Evolutionary conservation across 345 rosid genomes (phyloP), one percentile per base, ranked within the genome.

Genomic region (Camelina sativa): DNA sequence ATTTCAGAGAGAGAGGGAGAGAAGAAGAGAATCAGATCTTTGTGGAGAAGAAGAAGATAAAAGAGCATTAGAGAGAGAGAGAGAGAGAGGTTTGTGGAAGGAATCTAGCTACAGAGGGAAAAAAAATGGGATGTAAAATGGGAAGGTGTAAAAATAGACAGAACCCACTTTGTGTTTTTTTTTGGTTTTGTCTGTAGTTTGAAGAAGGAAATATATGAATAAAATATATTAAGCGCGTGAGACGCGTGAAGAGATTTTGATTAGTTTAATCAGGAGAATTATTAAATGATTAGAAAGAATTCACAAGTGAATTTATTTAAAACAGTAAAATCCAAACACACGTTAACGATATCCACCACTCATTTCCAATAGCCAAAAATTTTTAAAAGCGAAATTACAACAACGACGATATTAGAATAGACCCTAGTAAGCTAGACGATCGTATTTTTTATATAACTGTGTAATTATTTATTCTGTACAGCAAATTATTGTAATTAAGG

Each of bases 11-110:
- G 8, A 4, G 35, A 32, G 35, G 3, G 34, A 32, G 34, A 32
- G 35, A 32, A 23, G 8, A 32, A 38, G 30, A 53, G 43, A 48
- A 74, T 58, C 53, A 50, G 78, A 79, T 74, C 73, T 61, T 69
- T 9, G 50, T 23, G 25, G 25, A 32, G 66, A 52, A 68, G 69
- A 71, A 62, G 75, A 71, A 48, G 66, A 66, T 11, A 35, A 0
- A 0, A 40, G 43, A 32, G 35, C 35, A 5, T 32, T 32, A 32
- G 35, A 32, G 4, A 55, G 30, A 17, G 17, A 17, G 17, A 17
- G 17, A 20, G 46, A 62, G 63, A 44, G 59, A 34, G 30, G 20
- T 32, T 44, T 46, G 56, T 35, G 38, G 9, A 35, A 35, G 38
- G 38, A 35, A 35, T 35, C 38, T 35, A 35, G 8, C 34, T 30